These are phyloP conservation scores for Nigrospora osmanthi DNA, from an alignment of 2,329 filamentous ascomycete genomes.

Conservation along the genomic window DNA sequence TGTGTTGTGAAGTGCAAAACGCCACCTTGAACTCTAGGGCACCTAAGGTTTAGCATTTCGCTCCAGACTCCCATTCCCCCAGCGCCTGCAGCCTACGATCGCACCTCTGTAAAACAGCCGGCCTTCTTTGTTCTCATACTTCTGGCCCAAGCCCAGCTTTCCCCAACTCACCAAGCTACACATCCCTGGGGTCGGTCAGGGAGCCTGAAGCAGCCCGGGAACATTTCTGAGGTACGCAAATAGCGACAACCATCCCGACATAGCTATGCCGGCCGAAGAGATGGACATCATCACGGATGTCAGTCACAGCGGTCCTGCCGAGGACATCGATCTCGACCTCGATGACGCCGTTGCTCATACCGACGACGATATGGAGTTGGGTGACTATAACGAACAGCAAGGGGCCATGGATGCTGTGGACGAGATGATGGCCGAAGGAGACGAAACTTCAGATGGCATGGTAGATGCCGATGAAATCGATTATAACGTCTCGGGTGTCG, in stretches of 20 bases:
- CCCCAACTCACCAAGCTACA: background rate
- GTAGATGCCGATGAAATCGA: constrained; percentile 20
- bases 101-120: too few species aligned
- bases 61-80: too few species aligned
- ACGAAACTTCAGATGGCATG: constrained; percentile 24
- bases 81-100: too few species aligned
- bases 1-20: too few species aligned
- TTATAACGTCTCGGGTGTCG: constrained; percentile 11
- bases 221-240: background rate
- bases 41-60: too few species aligned
- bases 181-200: background rate
- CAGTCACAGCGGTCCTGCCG: constrained; percentile 15
- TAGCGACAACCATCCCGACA: background rate
- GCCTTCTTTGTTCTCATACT: too few species aligned
- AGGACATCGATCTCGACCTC: constrained; percentile 26
- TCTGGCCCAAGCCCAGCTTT: background rate
- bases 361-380: constrained; percentile 23
- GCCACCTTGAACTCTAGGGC: too few species aligned
- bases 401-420: constrained; percentile 20
- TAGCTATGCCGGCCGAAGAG: constrained; percentile 21
- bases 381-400: constrained; percentile 21
- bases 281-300: constrained; percentile 25
- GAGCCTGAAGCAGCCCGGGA: background rate
- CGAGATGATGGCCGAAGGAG: constrained; percentile 23
- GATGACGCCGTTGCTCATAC: constrained; percentile 20